Conservation (phyloP, 805 yeast genomes). For the Yamadazyma philogaea region DNA sequence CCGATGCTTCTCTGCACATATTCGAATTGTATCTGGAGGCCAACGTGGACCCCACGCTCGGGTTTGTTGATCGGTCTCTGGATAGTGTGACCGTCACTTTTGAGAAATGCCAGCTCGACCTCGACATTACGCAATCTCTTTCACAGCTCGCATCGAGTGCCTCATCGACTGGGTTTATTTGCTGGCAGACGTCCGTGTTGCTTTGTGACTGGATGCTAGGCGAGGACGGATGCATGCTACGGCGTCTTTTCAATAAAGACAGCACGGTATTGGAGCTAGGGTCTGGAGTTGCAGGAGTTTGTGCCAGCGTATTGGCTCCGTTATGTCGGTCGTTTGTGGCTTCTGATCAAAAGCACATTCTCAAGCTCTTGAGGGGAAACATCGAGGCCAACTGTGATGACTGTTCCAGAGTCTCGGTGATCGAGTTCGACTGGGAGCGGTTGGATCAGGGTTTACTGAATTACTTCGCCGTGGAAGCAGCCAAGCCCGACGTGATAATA, state of each 20-base stretch:
- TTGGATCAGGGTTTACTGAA: slow-evolving; percentile 31
- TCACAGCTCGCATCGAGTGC: slow-evolving; percentile 30
- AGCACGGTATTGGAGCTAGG: slow-evolving; percentile 55
- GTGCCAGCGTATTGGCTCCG: slow-evolving; percentile 39
- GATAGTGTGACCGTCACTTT: slow-evolving; percentile 24
- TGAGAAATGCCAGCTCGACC: slow-evolving; percentile 20
- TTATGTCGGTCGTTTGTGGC: slow-evolving; percentile 42
- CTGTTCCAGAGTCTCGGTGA: slow-evolving; percentile 36
- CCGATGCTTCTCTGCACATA: slow-evolving; percentile 23
- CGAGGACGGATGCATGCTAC: slow-evolving; percentile 25
- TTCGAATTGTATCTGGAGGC: slow-evolving; percentile 30
- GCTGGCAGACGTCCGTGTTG: slow-evolving; percentile 53
- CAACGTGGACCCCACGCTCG: slow-evolving; percentile 30
- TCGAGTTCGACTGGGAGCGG: slow-evolving; percentile 63
- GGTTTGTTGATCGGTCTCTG: slow-evolving; percentile 30
- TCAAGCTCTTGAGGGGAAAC: slow-evolving; percentile 49
- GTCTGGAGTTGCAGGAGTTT: slow-evolving; percentile 56
- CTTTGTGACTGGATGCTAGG: slow-evolving; percentile 54
- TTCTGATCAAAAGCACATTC: slow-evolving; percentile 55
- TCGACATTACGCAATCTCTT: slow-evolving; percentile 32
- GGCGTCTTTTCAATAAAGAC: slow-evolving; percentile 8
- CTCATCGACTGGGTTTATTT: slow-evolving; percentile 54
- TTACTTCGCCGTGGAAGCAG: slow-evolving; percentile 14
- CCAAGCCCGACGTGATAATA: slow-evolving; percentile 44
- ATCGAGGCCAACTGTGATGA: slow-evolving; percentile 34